Evolutionary conservation across 31 red algal species (phyloP).

Genomic region (Asparagopsis taxiformis): DNA sequence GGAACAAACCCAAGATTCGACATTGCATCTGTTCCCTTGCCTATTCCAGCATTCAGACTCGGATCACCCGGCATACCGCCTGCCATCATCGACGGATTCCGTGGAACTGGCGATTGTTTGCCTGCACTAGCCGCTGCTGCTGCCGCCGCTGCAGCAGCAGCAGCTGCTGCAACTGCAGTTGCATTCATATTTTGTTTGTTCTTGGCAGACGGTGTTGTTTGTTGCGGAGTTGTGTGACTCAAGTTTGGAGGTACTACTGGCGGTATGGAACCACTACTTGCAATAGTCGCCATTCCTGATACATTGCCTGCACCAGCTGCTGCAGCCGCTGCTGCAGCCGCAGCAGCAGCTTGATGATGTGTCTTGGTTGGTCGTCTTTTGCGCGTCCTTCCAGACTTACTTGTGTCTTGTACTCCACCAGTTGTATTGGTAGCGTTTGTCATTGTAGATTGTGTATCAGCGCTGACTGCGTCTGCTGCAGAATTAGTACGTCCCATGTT

Average conservation of each 20-base stretch:
- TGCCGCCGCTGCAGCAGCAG: conserved; percentile 45
- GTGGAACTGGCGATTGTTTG: not conserved
- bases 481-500: conserved; percentile 9
- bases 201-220: conserved; percentile 7
- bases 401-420: conserved; percentile 30
- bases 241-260: conserved; percentile 5
- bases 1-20: conserved; percentile 15
- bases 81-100: conserved; percentile 6
- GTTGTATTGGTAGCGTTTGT: conserved; percentile 54
- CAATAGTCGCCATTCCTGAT: not conserved
- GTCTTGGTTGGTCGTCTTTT: conserved; percentile 2
- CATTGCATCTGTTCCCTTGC: conserved; percentile 3
- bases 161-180: conserved; percentile 13
- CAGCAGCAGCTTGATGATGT: not conserved
- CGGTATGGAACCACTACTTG: not conserved
- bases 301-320: conserved; percentile 20
- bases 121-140: conserved; percentile 21
- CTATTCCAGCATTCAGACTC: not conserved
- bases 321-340: conserved; percentile 30
- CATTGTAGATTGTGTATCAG: conserved; percentile 34
- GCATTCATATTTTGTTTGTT: not conserved
- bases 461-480: conserved; percentile 20
- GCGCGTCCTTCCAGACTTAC: conserved; percentile 1
- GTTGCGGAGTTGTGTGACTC: not conserved
- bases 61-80: not conserved